Conservation (phyloP, 1,139 yeast genomes). For the Blastobotrys buckinghamii region DNA sequence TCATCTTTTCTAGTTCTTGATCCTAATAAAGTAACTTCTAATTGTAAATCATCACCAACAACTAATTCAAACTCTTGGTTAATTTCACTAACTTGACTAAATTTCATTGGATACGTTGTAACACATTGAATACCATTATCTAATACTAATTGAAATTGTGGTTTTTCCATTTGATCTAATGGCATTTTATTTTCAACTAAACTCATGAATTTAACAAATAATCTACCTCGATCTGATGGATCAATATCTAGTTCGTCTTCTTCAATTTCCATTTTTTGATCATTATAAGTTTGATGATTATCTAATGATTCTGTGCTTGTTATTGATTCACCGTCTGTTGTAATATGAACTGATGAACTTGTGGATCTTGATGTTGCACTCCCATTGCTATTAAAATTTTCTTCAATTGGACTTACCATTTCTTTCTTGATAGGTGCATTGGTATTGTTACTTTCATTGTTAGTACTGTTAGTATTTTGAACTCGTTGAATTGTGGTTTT, state of each 20-base stretch:
- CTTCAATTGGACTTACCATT: neutral
- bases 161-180: slow-evolving; percentile 30
- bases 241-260: slow-evolving; percentile 22
- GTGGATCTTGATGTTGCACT: neutral
- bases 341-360: neutral
- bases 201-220: slow-evolving; percentile 65
- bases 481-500: slow-evolving; percentile 25
- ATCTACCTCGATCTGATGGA: slow-evolving; percentile 59
- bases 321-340: neutral
- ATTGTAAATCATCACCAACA: slow-evolving; percentile 55
- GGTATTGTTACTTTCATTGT: neutral
- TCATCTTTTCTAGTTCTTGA: slow-evolving; percentile 3
- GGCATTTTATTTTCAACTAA: slow-evolving; percentile 57
- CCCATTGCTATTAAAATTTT: neutral
- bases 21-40: slow-evolving; percentile 64
- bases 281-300: neutral
- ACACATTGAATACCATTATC: slow-evolving; percentile 89
- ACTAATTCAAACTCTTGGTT: slow-evolving; percentile 81
- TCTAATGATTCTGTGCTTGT: neutral
- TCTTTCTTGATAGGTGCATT: neutral
- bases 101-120: slow-evolving; percentile 56
- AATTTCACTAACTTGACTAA: slow-evolving; percentile 41
- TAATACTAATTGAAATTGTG: slow-evolving; percentile 59
- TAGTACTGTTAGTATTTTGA: neutral
- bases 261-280: neutral